Conservation (phyloP, 495 filamentous ascomycete genomes). For the Aspergillus saccharolyticus region DNA sequence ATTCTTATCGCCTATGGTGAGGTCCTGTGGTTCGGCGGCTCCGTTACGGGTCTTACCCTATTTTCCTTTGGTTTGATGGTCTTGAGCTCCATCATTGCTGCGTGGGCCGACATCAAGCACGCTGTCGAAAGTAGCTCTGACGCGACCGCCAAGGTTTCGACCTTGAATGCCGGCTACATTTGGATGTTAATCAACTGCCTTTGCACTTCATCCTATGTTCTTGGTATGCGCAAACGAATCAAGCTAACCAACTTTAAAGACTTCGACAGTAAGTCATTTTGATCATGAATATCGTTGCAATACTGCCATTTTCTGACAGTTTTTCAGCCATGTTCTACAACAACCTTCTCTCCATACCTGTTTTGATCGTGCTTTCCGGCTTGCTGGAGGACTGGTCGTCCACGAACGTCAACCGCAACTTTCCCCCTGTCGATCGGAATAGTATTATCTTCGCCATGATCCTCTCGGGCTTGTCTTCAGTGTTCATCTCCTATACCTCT, state of each 20-base stretch:
- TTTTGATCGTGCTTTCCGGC: conserved; percentile 77
- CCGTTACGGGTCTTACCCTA: conserved; percentile 78
- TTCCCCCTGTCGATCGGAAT: conserved; percentile 72
- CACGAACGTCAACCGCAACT: conserved; percentile 79
- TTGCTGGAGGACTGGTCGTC: conserved; percentile 89
- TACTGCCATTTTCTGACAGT: conserved; percentile 26
- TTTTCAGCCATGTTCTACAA: conserved; percentile 97
- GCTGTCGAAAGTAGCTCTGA: conserved; percentile 60
- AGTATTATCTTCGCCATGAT: conserved; percentile 81
- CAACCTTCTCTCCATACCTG: conserved; percentile 94
- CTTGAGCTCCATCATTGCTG: conserved; percentile 86
- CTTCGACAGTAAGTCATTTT: conserved; percentile 79
- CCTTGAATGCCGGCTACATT: conserved; percentile 90
- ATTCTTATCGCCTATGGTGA: conserved; percentile 98
- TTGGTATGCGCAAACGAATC: conserved; percentile 96
- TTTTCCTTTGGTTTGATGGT: conserved; percentile 99
- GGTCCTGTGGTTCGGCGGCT: conserved; percentile 97
- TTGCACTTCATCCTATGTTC: conserved; percentile 83
- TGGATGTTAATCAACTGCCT: conserved; percentile 99
- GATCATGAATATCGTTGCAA: neutral
- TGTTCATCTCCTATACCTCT: conserved; percentile 98
- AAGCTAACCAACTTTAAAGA: conserved; percentile 99
- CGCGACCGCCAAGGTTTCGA: conserved; percentile 72
- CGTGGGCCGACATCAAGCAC: conserved; percentile 96
- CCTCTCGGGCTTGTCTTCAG: conserved; percentile 85